Percentiles rank a stretch among this genome's conserved stretches.
Evolutionary conservation across 352 stramenopile species (phyloP).

Genomic region (Plasmopara muralis): DNA sequence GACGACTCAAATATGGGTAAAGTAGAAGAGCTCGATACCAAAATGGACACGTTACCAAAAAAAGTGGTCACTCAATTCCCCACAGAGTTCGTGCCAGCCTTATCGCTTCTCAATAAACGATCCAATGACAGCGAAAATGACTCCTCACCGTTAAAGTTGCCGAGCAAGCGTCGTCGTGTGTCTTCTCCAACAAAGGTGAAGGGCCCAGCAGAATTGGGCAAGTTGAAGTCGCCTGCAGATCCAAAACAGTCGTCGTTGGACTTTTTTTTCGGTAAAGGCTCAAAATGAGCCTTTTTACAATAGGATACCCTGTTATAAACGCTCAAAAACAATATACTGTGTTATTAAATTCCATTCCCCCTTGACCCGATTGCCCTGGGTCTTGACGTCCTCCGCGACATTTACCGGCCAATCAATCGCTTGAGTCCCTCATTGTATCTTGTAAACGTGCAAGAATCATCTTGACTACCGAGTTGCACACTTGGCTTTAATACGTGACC

Average conservation of each 20-base stretch:
- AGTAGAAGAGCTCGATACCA: constrained; percentile 10
- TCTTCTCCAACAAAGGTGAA: constrained; percentile 18
- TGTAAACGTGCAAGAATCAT: constrained; percentile 7
- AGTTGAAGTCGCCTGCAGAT: constrained; percentile 17
- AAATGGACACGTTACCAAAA: constrained; percentile 4
- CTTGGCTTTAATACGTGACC: constrained; percentile 6
- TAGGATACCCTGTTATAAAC: constrained; percentile 7
- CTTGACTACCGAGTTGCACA: constrained; percentile 1
- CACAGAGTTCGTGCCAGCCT: constrained; percentile 38
- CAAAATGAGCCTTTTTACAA: constrained; percentile 20
- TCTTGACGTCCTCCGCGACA: constrained; percentile 2
- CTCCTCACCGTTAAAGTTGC: background rate
- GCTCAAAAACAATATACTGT: constrained; percentile 1
- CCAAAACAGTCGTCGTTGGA: constrained; percentile 44
- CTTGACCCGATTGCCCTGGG: constrained; percentile 7
- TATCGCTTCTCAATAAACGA: constrained; percentile 39
- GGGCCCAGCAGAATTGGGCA: constrained; percentile 9
- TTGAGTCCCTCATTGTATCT: constrained; percentile 9
- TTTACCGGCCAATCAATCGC: background rate
- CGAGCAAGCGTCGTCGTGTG: constrained; percentile 19
- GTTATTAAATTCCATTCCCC: constrained; percentile 10
- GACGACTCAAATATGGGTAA: constrained; percentile 1
- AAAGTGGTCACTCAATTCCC: constrained; percentile 18
- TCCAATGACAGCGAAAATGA: no score
- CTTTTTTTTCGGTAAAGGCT: constrained; percentile 38